These are phyloP conservation scores for Hypsizygus marmoreus DNA, from an alignment of 768 basidiomycete genomes.

Conservation along the genomic window DNA sequence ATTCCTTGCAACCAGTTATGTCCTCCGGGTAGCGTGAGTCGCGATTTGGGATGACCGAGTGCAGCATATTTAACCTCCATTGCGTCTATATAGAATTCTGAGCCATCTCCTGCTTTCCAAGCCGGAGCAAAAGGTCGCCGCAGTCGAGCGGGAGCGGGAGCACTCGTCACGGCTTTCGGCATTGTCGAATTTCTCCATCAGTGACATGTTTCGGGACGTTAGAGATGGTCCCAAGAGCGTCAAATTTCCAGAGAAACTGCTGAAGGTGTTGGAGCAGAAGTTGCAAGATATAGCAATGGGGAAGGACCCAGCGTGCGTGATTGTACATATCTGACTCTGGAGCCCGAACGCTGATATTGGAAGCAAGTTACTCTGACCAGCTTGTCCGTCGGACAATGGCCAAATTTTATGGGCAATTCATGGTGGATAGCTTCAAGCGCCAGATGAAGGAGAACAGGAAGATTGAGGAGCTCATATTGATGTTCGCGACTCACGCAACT, in stretches of 20 bases:
- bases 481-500: constrained; percentile 92
- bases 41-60: background rate
- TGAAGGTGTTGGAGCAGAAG: constrained; percentile 89
- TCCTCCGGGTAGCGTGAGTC: constrained; percentile 80
- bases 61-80: background rate
- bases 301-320: constrained; percentile 80
- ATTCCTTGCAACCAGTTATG: constrained; percentile 54
- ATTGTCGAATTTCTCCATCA: constrained; percentile 66
- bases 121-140: constrained; percentile 30
- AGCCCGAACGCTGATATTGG: constrained; percentile 3
- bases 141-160: constrained; percentile 57
- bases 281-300: constrained; percentile 94
- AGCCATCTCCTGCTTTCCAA: constrained; percentile 72
- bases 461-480: constrained; percentile 95
- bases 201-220: constrained; percentile 80
- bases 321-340: constrained; percentile 1
- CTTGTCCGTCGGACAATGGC: constrained; percentile 88
- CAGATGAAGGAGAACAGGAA: constrained; percentile 97
- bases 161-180: constrained; percentile 71
- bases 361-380: constrained; percentile 81
- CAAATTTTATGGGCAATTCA: constrained; percentile 89
- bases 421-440: constrained; percentile 79
- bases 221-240: constrained; percentile 80
- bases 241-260: constrained; percentile 91
- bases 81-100: constrained; percentile 56